These are phyloP conservation scores for Sarcodon aspratus DNA, from an alignment of 768 basidiomycete genomes.

Conservation along the genomic window DNA sequence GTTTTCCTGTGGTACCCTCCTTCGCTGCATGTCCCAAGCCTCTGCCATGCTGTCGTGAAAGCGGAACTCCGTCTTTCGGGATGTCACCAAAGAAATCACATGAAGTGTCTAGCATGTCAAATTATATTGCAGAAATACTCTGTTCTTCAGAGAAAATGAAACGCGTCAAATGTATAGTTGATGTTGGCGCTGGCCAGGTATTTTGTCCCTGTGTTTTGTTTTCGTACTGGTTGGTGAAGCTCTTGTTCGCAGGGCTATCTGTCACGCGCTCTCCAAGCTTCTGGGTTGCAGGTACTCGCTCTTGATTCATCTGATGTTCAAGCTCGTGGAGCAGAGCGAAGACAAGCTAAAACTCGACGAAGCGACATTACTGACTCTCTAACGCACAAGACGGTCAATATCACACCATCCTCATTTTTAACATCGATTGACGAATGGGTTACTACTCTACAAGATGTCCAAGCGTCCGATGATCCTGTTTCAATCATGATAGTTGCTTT, in stretches of 20 bases:
- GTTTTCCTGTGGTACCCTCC: background rate
- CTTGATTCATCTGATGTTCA: slow-evolving; percentile 53
- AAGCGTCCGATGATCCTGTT: slow-evolving; percentile 3
- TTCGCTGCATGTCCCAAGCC: too few species aligned
- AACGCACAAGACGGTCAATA: slow-evolving; percentile 43
- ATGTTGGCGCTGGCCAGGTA: slow-evolving; percentile 68
- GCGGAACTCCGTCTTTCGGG: slow-evolving; percentile 11
- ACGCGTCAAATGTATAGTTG: slow-evolving; percentile 37
- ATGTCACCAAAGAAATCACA: slow-evolving; percentile 74
- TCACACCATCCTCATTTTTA: slow-evolving; percentile 37
- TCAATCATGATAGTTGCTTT: slow-evolving; percentile 58
- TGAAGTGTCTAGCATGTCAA: slow-evolving; percentile 55
- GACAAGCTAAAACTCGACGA: slow-evolving; percentile 20
- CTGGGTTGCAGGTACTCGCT: slow-evolving; percentile 42
- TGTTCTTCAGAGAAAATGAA: slow-evolving; percentile 12
- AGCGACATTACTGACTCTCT: slow-evolving; percentile 24
- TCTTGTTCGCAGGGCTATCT: slow-evolving; percentile 41
- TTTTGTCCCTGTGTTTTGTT: slow-evolving; percentile 1
- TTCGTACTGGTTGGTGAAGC: background rate
- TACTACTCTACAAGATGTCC: background rate
- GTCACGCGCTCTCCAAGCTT: slow-evolving; percentile 32
- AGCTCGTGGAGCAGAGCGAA: slow-evolving; percentile 41
- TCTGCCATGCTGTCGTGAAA: background rate
- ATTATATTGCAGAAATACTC: slow-evolving; percentile 34
- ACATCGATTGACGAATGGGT: slow-evolving; percentile 44